Evolutionary conservation across 1,139 yeast species (phyloP).

Genomic region (Casaregolazyma suthepensis): DNA sequence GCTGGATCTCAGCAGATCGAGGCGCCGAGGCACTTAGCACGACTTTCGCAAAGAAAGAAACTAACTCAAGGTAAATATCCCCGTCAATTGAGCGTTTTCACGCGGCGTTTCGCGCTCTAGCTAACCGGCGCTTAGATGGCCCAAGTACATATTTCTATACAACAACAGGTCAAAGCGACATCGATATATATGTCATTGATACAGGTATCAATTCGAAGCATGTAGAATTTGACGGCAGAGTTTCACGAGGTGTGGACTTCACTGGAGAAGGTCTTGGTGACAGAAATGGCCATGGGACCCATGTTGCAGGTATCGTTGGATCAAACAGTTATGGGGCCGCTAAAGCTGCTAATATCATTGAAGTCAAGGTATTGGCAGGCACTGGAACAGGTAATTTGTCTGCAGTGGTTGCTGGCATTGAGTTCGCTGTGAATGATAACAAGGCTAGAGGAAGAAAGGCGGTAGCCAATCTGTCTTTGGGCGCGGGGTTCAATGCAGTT

Average conservation of each 20-base stretch:
- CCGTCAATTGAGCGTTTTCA: neutral
- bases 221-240: slow-evolving; percentile 64
- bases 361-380: slow-evolving; percentile 65
- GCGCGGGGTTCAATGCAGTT: slow-evolving; percentile 60
- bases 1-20: slow-evolving; percentile 36
- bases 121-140: neutral
- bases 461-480: slow-evolving; percentile 74
- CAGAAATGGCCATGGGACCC: slow-evolving; percentile 72
- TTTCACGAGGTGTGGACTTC: slow-evolving; percentile 50
- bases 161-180: slow-evolving; percentile 40
- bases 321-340: slow-evolving; percentile 76
- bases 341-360: slow-evolving; percentile 56
- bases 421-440: slow-evolving; percentile 64
- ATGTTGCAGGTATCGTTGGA: slow-evolving; percentile 85
- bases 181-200: slow-evolving; percentile 74
- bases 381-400: slow-evolving; percentile 59
- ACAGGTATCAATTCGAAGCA: slow-evolving; percentile 60
- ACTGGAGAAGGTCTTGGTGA: slow-evolving; percentile 63
- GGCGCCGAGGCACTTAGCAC: slow-evolving; percentile 68
- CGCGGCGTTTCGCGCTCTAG: neutral
- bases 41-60: slow-evolving; percentile 51
- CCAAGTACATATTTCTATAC: slow-evolving; percentile 32
- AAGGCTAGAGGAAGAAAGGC: slow-evolving; percentile 44
- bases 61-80: slow-evolving; percentile 22
- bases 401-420: slow-evolving; percentile 69